Evolutionary conservation across 2,329 filamentous ascomycete genomes (phyloP), one percentile per base, ranked within the genome.

Genomic region (Ascochyta pisi): DNA sequence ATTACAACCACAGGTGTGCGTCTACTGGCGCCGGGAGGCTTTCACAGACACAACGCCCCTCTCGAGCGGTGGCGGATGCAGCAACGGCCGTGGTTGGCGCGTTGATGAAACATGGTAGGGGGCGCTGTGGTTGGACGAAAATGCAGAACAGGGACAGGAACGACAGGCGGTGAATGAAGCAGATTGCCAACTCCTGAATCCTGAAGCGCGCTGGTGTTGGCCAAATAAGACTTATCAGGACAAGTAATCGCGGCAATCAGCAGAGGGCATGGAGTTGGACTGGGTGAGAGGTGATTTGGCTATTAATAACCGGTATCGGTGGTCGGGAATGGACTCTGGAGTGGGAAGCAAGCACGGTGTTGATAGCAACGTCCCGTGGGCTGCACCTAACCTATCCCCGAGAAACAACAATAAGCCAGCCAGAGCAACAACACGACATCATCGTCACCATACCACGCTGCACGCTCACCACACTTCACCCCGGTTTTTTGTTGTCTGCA

Each of bases 271-370:
- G 54, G 44, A 49, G 19, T 34, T 44, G 48, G 29, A 43, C n/a
- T 45, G 37, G 27, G 26, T 27, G 6, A 9, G 26, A 27, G 26
- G 47, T 13, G 26, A 23, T 29, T 38, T 41, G 35, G 40, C 54
- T 57, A 57, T 52, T 57, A 52, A 52, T 57, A 57, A 49, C 43
- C 53, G 53, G 53, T 37, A 31, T 42, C 44, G 41, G 23, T 39
- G 47, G 42, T 34, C 53, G 53, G 53, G 53, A 43, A 56, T 51
- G 47, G 6, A 26, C 19, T 19, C 19, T 19, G 24, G 24, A 26
- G 8, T 6, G 5, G 24, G 38, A 56, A 48, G 53, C 47, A 56
- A 51, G 53, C 47, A 46, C 52, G 40, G 46, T 45, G 52, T 50
- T 50, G 53, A 56, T 51, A 56, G 47, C 42, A 47, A 50, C 42